Conservation (phyloP, 768 basidiomycete genomes). For the Paxillus rubicundulus region DNA sequence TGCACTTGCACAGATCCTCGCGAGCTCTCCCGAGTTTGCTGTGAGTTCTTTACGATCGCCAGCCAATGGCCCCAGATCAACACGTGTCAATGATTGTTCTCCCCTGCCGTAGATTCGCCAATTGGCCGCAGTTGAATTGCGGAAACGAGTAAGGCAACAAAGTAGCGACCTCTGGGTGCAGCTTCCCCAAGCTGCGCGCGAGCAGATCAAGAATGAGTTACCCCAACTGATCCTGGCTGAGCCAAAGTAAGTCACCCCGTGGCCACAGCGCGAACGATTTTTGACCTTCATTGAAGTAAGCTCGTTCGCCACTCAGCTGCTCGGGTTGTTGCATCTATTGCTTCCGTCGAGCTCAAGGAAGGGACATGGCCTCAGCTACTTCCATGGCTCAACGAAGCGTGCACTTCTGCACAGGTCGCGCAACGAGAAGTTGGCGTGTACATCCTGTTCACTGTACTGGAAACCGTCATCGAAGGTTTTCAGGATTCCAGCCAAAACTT, state of each 20-base stretch:
- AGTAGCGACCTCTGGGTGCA: slow-evolving; percentile 82
- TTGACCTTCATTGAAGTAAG: slow-evolving; percentile 47
- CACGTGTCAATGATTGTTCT: not conserved
- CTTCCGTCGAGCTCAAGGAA: slow-evolving; percentile 77
- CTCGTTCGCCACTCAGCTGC: slow-evolving; percentile 92
- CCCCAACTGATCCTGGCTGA: slow-evolving; percentile 78
- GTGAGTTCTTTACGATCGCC: slow-evolving; percentile 48
- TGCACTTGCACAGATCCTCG: slow-evolving; percentile 83
- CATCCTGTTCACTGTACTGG: slow-evolving; percentile 87
- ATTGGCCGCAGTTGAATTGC: slow-evolving; percentile 93
- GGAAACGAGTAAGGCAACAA: slow-evolving; percentile 83
- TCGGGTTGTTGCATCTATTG: slow-evolving; percentile 91
- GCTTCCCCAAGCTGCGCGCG: slow-evolving; percentile 63
- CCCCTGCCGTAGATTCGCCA: slow-evolving; percentile 73
- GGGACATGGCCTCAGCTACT: slow-evolving; percentile 85
- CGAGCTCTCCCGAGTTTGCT: slow-evolving; percentile 76
- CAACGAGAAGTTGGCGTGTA: slow-evolving; percentile 93
- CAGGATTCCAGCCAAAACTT: slow-evolving; percentile 70
- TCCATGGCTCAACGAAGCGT: slow-evolving; percentile 80
- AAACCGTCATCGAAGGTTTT: slow-evolving; percentile 88
- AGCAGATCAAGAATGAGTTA: slow-evolving; percentile 81
- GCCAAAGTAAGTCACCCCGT: slow-evolving; percentile 54
- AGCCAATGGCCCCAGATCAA: slow-evolving; percentile 7
- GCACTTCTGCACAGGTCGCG: slow-evolving; percentile 58
- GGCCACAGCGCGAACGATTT: not conserved